Percentiles rank a stretch among this genome's conserved stretches.
Evolutionary conservation across 1,139 yeast species (phyloP).

Genomic region (Entelexis paramagnoliae): DNA sequence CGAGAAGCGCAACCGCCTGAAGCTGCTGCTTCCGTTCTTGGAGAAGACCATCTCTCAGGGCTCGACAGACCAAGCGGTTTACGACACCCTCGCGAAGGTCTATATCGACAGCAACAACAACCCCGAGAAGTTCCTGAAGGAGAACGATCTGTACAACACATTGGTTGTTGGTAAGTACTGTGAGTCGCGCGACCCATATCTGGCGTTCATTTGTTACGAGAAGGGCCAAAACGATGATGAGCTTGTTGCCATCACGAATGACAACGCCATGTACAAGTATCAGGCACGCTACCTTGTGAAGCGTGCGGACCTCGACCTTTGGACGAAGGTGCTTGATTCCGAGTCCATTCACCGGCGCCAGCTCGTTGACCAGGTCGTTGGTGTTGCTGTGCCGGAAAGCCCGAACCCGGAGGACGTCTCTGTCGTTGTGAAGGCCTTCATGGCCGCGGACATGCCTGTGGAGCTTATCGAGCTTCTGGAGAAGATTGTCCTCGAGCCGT

Average conservation of each 20-base stretch:
- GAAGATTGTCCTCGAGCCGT: conserved; percentile 91
- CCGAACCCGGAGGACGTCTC: conserved; percentile 95
- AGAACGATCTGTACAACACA: conserved; percentile 81
- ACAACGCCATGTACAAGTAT: conserved; percentile 94
- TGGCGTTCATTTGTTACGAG: conserved; percentile 94
- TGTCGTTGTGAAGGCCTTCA: conserved; percentile 89
- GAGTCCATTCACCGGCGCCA: conserved; percentile 84
- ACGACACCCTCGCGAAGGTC: conserved; percentile 90
- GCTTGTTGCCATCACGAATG: conserved; percentile 83
- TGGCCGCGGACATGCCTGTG: conserved; percentile 87
- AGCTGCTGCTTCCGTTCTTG: conserved; percentile 81
- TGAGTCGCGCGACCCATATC: conserved; percentile 97
- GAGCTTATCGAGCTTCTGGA: conserved; percentile 91
- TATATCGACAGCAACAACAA: conserved; percentile 95
- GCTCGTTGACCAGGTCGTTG: conserved; percentile 84
- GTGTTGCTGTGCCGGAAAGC: conserved; percentile 93
- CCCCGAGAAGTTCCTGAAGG: conserved; percentile 92
- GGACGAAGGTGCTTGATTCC: conserved; percentile 66
- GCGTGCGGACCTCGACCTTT: conserved; percentile 71
- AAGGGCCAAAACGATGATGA: conserved; percentile 90
- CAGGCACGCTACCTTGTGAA: conserved; percentile 89
- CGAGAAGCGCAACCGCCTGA: conserved; percentile 89
- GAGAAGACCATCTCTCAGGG: conserved; percentile 86
- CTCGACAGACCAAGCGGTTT: conserved; percentile 81
- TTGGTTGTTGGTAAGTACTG: conserved; percentile 94